Conservation (phyloP, 805 yeast genomes). For the Candida krabiensis region DNA sequence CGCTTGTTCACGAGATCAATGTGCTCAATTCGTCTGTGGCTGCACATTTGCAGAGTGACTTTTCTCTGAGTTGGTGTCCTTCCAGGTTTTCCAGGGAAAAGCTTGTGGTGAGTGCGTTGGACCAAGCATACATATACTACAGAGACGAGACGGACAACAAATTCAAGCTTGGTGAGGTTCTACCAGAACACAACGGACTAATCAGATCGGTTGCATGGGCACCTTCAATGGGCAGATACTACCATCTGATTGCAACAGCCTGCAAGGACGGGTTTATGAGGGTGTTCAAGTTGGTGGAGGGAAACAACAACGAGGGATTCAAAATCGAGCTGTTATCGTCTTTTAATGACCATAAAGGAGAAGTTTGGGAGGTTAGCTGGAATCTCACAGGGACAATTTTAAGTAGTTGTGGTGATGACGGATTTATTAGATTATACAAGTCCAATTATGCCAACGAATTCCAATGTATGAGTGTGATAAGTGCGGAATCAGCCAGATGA, state of each 20-base stretch:
- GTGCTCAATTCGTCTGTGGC: slow-evolving; percentile 73
- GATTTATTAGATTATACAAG: slow-evolving; percentile 89
- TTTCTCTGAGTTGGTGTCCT: slow-evolving; percentile 88
- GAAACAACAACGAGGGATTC: slow-evolving; percentile 17
- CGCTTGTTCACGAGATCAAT: slow-evolving; percentile 67
- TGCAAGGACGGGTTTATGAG: slow-evolving; percentile 93
- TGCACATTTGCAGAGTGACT: slow-evolving; percentile 78
- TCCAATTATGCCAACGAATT: slow-evolving; percentile 81
- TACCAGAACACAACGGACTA: slow-evolving; percentile 84
- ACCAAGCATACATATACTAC: slow-evolving; percentile 78
- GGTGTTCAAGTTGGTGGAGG: slow-evolving; percentile 70
- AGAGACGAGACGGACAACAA: slow-evolving; percentile 47
- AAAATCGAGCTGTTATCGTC: slow-evolving; percentile 26
- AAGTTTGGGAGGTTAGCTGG: slow-evolving; percentile 97
- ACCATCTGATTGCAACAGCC: slow-evolving; percentile 89
- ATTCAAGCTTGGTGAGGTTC: slow-evolving; percentile 55
- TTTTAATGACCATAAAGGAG: slow-evolving; percentile 35
- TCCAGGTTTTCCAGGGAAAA: slow-evolving; percentile 80
- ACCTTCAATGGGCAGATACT: slow-evolving; percentile 89
- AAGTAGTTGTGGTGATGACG: slow-evolving; percentile 95
- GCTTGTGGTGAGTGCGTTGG: slow-evolving; percentile 79
- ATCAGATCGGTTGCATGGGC: slow-evolving; percentile 95
- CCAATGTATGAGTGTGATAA: slow-evolving; percentile 86
- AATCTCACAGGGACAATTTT: slow-evolving; percentile 89
- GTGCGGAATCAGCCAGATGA: slow-evolving; percentile 43